Percentiles rank a stretch among this genome's conserved stretches.
Evolutionary conservation across 2,329 filamentous ascomycete species (phyloP).

Genomic region (Aspergillus nomiae): DNA sequence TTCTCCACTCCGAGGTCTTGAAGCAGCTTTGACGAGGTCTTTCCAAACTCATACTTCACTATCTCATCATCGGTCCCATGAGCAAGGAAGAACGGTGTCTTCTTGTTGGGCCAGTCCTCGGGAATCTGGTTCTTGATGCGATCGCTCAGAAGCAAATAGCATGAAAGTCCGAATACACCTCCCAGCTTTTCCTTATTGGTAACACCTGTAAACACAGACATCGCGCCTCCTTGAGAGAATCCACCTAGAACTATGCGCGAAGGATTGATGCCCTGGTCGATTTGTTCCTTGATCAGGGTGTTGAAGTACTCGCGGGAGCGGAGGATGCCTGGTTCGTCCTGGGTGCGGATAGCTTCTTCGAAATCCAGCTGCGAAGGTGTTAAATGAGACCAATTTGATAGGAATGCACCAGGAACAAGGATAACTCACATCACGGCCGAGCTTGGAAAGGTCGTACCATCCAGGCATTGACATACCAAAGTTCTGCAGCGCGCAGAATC

Average conservation of each 20-base stretch:
- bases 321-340: conserved; percentile 69
- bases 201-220: conserved; percentile 78
- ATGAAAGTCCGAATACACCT: conserved; percentile 84
- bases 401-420: conserved; percentile 4
- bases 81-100: conserved; percentile 84
- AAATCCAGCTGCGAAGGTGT: conserved; percentile 38
- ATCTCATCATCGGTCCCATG: conserved; percentile 80
- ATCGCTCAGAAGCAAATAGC: conserved; percentile 72
- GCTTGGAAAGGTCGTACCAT: conserved; percentile 53
- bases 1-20: conserved; percentile 67
- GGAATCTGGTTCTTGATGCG: conserved; percentile 63
- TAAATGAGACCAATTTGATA: not conserved
- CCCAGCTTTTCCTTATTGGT: conserved; percentile 74
- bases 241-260: conserved; percentile 77
- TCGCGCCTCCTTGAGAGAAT: conserved; percentile 75
- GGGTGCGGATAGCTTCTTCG: conserved; percentile 42
- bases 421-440: conserved; percentile 43
- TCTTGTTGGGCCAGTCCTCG: conserved; percentile 62
- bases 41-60: conserved; percentile 69
- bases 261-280: conserved; percentile 76
- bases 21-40: conserved; percentile 66
- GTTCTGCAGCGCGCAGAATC: conserved; percentile 55
- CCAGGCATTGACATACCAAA: conserved; percentile 79
- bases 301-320: conserved; percentile 75
- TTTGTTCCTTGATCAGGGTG: conserved; percentile 75